Evolutionary conservation across 257 asterid species (phyloP).

Genomic region (Cynanchum wilfordii): DNA sequence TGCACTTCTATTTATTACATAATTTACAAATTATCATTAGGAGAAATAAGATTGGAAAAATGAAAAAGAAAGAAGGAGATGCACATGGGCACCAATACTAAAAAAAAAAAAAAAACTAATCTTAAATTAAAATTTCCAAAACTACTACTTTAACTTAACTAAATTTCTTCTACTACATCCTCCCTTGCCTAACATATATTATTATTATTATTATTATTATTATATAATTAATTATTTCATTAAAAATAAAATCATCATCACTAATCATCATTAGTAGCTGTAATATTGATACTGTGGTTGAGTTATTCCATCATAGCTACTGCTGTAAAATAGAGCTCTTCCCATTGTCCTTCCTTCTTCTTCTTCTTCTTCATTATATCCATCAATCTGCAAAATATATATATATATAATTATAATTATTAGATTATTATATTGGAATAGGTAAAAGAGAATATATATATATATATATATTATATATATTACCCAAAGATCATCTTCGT

Average conservation of each 20-base stretch:
- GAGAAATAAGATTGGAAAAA: background rate
- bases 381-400: slow-evolving; percentile 44
- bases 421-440: background rate
- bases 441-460: slow-evolving; percentile 15
- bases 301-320: slow-evolving; percentile 24
- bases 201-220: slow-evolving; percentile 37
- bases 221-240: background rate
- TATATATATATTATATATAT: background rate
- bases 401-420: background rate
- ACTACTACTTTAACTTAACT: background rate
- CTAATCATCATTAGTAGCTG: slow-evolving; percentile 24
- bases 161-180: background rate
- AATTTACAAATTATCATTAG: background rate
- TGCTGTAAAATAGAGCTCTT: slow-evolving; percentile 37
- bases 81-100: slow-evolving; percentile 21
- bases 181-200: slow-evolving; percentile 10
- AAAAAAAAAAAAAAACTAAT: too few relatives aligned
- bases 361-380: slow-evolving; percentile 46
- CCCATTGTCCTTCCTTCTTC: slow-evolving; percentile 26
- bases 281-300: slow-evolving; percentile 34
- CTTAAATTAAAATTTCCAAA: background rate
- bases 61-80: background rate
- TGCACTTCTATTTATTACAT: background rate
- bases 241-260: background rate
- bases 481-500: slow-evolving; percentile 77